Evolutionary conservation across 2,329 filamentous ascomycete species (phyloP), one percentile per base, ranked within the genome.

Genomic region (Acephala macrosclerotiorum): DNA sequence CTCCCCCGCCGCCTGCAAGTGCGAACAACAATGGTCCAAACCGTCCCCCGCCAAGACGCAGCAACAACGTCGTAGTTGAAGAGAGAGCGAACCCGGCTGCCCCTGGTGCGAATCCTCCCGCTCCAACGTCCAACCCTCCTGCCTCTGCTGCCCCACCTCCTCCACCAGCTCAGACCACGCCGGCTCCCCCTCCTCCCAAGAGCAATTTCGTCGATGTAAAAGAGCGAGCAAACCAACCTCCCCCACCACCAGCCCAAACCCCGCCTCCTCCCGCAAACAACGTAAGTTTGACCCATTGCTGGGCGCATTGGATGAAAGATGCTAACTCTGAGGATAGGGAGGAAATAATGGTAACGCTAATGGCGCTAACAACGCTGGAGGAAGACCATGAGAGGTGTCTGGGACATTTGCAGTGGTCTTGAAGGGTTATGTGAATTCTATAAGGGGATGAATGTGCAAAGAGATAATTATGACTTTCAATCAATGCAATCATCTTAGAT

Each of bases 1-100:
- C 55, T 20, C 55, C 55, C n/a, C 55, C 55, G 2, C 55, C 55
- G 8, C n/a, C n/a, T n/a, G n/a, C n/a, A n/a, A n/a, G n/a, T n/a
- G 8, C 20, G 16, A 58, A 58, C 33, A 29, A 29, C 6, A 60
- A 60, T 25, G 58, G 58, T 4, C 36, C n/a, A 26, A 51, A 35
- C 20, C 40, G 42, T 6, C 58, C 58, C 35, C 14, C 58, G 12
- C 56, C 53, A 22, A 33, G 29, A 33, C 47, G 20, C 47, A 11
- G 18, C 11, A 51, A n/a, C 20, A n/a, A 51, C 11, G 38, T 14
- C 20, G 47, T 9, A 22, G 25, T 51, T 3, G 47, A 51, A 51
- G 47, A 11, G 18, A 3, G 47, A 51, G 51, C 51, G 2, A 55
- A 55, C 25, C 51, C 51, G 7, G 25, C 51, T 55, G 20, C 18